Percentiles rank a stretch among this genome's conserved stretches.
Conservation (phyloP, 2,329 filamentous ascomycete species). For the Microcera coccophila region DNA sequence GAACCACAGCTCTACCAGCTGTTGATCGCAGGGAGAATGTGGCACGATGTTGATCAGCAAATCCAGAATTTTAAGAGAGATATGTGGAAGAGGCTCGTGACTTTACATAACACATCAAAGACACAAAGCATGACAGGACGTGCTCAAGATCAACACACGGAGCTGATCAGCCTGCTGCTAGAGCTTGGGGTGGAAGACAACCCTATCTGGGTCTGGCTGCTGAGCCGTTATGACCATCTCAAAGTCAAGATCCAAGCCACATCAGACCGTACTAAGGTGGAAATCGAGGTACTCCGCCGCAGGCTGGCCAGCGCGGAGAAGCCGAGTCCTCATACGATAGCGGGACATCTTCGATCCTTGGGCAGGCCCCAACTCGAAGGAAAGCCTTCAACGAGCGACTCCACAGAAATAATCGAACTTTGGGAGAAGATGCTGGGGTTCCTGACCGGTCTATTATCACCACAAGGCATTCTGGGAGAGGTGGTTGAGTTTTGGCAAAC, state of each 20-base stretch:
- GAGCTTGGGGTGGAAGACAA: slow-evolving; percentile 94
- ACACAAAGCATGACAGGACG: slow-evolving; percentile 46
- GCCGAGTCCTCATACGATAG: slow-evolving; percentile 64
- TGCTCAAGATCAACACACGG: slow-evolving; percentile 80
- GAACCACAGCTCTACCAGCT: slow-evolving; percentile 83
- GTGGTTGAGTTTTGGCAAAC: slow-evolving; percentile 93
- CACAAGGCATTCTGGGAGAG: slow-evolving; percentile 80
- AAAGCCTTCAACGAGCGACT: slow-evolving; percentile 65
- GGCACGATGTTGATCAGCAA: slow-evolving; percentile 87
- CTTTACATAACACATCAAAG: slow-evolving; percentile 57
- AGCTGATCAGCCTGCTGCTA: slow-evolving; percentile 82
- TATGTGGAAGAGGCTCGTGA: slow-evolving; percentile 76
- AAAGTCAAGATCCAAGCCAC: slow-evolving; percentile 78
- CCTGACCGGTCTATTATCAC: slow-evolving; percentile 68
- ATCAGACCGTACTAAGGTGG: slow-evolving; percentile 81
- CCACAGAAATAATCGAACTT: slow-evolving; percentile 75
- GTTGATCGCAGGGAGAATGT: slow-evolving; percentile 86
- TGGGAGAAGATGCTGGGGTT: slow-evolving; percentile 87
- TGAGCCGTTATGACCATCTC: slow-evolving; percentile 83
- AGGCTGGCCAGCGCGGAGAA: slow-evolving; percentile 71
- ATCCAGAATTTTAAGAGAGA: slow-evolving; percentile 84
- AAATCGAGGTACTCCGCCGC: slow-evolving; percentile 86
- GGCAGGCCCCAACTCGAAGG: slow-evolving; percentile 63
- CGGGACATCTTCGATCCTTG: slow-evolving; percentile 71
- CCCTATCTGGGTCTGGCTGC: slow-evolving; percentile 92